A percentile compares a stretch with the other conserved stretches of the same genome.
phyloP scores from a whole-genome alignment of 208 protist species.

The Phytomonas sp. region DNA sequence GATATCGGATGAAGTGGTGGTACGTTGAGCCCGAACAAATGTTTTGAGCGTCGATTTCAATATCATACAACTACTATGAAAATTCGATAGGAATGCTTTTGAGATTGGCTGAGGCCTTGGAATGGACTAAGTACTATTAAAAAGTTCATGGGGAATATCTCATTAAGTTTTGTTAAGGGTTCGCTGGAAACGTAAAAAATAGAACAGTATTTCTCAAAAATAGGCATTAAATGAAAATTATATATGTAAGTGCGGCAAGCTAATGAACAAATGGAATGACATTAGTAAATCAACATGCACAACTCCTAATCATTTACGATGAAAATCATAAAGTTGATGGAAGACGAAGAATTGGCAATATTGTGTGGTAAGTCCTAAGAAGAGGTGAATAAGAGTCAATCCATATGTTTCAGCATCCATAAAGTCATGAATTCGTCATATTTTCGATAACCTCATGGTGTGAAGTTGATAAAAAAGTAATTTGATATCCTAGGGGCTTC shows the following conservation, averaged over 20 bases:
- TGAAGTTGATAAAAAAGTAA: not conserved
- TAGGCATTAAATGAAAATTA: not conserved
- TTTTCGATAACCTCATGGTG: not conserved
- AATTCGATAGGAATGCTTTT: not conserved
- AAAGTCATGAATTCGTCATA: not conserved
- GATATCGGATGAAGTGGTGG: not conserved
- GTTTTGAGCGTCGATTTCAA: not conserved
- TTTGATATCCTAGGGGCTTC: not conserved
- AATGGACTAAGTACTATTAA: not conserved
- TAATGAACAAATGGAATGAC: conserved; percentile 20
- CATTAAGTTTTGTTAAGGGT: not conserved
- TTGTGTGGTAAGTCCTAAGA: not conserved
- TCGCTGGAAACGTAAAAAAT: not conserved
- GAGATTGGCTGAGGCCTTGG: not conserved
- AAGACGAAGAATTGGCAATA: not conserved
- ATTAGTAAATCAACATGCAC: not conserved
- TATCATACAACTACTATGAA: not conserved
- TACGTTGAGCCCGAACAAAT: not conserved
- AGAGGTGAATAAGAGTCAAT: not conserved
- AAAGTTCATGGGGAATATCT: not conserved
- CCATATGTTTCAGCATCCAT: not conserved
- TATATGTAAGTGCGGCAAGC: conserved; percentile 5
- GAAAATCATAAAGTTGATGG: not conserved
- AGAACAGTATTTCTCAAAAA: conserved; percentile 8
- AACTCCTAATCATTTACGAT: not conserved